Conservation (phyloP, 1,284 basidiomycete species). For the Puccinia coronata region DNA sequence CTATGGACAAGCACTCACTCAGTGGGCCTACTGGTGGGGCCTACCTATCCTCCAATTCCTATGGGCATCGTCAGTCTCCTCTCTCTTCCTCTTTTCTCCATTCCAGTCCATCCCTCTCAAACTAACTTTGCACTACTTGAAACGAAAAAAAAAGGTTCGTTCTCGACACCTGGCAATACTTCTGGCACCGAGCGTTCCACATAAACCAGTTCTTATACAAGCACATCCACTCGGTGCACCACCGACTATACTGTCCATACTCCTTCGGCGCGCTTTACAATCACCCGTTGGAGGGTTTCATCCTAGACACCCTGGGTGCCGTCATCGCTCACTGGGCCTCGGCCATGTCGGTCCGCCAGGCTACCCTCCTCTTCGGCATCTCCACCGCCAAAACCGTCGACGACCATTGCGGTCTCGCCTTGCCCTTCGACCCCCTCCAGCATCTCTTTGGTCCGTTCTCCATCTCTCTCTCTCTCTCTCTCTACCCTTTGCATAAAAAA, state of each 20-base stretch:
- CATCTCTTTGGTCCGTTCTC: constrained; percentile 38
- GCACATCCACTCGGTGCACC: constrained; percentile 90
- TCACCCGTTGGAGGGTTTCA: constrained; percentile 89
- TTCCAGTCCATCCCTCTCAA: neutral
- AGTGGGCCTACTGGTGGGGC: constrained; percentile 90
- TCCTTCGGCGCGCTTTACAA: constrained; percentile 98
- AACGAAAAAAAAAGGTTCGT: constrained; percentile 68
- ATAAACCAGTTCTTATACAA: constrained; percentile 86
- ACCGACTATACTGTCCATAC: constrained; percentile 94
- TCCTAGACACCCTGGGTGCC: constrained; percentile 84
- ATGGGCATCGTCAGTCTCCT: constrained; percentile 80
- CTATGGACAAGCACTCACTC: constrained; percentile 66
- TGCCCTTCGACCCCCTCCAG: constrained; percentile 76
- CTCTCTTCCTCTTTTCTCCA: constrained; percentile 9
- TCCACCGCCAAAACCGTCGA: constrained; percentile 93
- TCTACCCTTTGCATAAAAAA: neutral
- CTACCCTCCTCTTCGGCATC: constrained; percentile 79
- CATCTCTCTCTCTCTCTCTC: neutral
- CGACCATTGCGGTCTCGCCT: constrained; percentile 89
- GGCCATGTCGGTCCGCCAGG: constrained; percentile 72
- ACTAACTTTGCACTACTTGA: neutral
- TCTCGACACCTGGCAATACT: constrained; percentile 98
- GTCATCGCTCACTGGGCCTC: constrained; percentile 72
- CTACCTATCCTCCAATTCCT: constrained; percentile 76
- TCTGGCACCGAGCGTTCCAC: constrained; percentile 89